These are phyloP conservation scores for Agroathelia rolfsii DNA, from an alignment of 1,284 basidiomycete species.

Conservation along the genomic window DNA sequence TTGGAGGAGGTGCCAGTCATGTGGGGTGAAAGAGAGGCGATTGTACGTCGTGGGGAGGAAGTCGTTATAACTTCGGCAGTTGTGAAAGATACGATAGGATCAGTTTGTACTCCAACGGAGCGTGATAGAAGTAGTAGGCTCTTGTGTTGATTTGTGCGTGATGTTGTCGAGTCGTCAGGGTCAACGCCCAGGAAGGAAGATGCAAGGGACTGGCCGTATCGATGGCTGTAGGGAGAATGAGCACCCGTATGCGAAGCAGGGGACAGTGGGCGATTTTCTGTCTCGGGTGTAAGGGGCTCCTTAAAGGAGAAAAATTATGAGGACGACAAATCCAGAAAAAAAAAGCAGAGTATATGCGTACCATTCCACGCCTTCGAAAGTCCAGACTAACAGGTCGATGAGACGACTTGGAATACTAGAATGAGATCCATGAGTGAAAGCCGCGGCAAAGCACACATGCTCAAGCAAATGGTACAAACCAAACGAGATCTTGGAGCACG, in stretches of 20 bases:
- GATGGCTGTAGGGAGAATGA: conserved; percentile 28
- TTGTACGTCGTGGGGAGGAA: conserved; percentile 33
- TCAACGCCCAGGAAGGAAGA: conserved; percentile 40
- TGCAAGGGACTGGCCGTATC: conserved; percentile 28
- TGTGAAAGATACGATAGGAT: conserved; percentile 27
- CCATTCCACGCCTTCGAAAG: too few species aligned
- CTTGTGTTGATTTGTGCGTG: conserved; percentile 37
- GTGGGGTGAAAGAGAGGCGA: conserved; percentile 33
- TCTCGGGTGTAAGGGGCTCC: conserved; percentile 57
- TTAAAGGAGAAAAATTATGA: conserved; percentile 16
- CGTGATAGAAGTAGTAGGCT: conserved; percentile 51
- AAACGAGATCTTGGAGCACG: too few species aligned
- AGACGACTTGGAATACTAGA: too few species aligned
- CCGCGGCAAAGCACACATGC: too few species aligned
- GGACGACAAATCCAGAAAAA: conserved; percentile 22
- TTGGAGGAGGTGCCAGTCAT: conserved; percentile 50
- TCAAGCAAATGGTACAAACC: too few species aligned
- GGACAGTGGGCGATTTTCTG: conserved; percentile 43
- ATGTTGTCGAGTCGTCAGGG: conserved; percentile 24
- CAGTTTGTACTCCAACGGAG: conserved; percentile 70
- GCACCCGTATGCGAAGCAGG: conserved; percentile 36
- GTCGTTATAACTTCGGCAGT: too few species aligned
- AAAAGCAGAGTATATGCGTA: too few species aligned
- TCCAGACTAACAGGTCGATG: too few species aligned
- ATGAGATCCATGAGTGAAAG: too few species aligned